These are phyloP conservation scores for Epichloe amarillans DNA, from an alignment of 2,329 filamentous ascomycete species.

Conservation along the genomic window DNA sequence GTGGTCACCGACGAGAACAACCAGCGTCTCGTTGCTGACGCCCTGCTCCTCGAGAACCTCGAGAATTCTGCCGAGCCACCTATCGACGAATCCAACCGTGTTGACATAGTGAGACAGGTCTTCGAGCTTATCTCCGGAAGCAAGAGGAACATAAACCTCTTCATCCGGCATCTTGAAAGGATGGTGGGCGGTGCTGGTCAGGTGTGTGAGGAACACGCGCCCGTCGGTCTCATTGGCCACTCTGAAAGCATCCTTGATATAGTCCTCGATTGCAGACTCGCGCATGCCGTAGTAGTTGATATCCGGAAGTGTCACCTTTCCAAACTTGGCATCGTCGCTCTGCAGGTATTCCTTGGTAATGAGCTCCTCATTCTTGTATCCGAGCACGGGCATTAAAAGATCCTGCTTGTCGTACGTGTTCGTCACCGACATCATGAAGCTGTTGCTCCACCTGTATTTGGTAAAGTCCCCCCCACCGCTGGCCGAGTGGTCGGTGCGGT, in stretches of 20 bases:
- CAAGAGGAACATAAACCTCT: conserved; percentile 16
- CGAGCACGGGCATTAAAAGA: conserved; percentile 17
- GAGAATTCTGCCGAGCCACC: conserved; percentile 20
- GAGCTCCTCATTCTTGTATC: conserved; percentile 15
- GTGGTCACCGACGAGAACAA: conserved; percentile 21
- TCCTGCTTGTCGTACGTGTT: conserved; percentile 21
- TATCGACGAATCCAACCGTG: conserved; percentile 18
- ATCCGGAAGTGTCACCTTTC: conserved; percentile 15
- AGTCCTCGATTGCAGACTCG: conserved; percentile 19
- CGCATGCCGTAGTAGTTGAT: conserved; percentile 23
- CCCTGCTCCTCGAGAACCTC: conserved; percentile 17
- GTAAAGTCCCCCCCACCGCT: conserved; percentile 10
- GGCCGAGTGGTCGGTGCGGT: conserved; percentile 5
- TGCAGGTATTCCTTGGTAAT: conserved; percentile 18
- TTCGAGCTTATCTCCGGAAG: conserved; percentile 11
- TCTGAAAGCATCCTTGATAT: conserved; percentile 19
- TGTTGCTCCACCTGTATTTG: conserved; percentile 18
- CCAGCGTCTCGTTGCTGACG: conserved; percentile 18
- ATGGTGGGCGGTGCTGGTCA: conserved; percentile 24
- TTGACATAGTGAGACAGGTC: conserved; percentile 22
- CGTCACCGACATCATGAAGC: conserved; percentile 21
- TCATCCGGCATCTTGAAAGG: conserved; percentile 19
- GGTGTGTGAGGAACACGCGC: conserved; percentile 21
- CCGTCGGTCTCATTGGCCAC: conserved; percentile 17
- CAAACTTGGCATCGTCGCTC: conserved; percentile 16